Conservation (phyloP, 2,329 filamentous ascomycete genomes). For the Mollisia scopiformis region DNA sequence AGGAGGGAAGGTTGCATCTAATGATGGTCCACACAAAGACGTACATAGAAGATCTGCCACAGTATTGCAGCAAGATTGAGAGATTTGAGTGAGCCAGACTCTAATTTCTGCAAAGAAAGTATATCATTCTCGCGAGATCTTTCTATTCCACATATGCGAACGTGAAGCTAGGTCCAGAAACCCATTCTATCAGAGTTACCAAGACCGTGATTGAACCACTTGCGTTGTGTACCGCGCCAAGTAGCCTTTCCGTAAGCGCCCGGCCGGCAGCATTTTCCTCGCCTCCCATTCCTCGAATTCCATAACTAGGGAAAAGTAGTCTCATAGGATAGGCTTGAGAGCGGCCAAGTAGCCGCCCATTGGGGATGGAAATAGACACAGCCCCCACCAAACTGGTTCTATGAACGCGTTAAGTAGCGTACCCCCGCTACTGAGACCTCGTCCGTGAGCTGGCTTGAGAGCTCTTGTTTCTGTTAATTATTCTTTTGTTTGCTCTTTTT, state of each 20-base stretch:
- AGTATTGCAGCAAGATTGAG: background rate
- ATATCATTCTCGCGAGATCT: too few relatives aligned
- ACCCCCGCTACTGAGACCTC: conserved; percentile 1
- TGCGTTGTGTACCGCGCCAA: background rate
- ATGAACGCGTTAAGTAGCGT: conserved; percentile 19
- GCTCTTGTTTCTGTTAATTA: background rate
- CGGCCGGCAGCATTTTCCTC: background rate
- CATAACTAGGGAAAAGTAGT: background rate
- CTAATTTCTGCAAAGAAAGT: background rate
- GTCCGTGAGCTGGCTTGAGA: background rate
- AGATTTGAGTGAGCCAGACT: background rate
- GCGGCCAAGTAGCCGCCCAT: conserved; percentile 17
- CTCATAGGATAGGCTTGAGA: conserved; percentile 21
- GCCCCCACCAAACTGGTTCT: conserved; percentile 19
- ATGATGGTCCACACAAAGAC: background rate
- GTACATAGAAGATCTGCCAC: conserved; percentile 4
- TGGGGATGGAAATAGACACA: conserved; percentile 31
- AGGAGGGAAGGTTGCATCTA: background rate
- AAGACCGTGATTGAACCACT: background rate
- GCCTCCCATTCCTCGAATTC: conserved; percentile 1
- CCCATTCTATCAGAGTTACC: background rate
- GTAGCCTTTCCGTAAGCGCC: background rate
- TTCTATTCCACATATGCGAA: too few relatives aligned
- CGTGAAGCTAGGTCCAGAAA: too few relatives aligned
- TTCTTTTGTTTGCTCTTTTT: background rate